Evolutionary conservation across 805 yeast genomes (phyloP), one percentile per base, ranked within the genome.

Genomic region (Spathaspora arborariae): DNA sequence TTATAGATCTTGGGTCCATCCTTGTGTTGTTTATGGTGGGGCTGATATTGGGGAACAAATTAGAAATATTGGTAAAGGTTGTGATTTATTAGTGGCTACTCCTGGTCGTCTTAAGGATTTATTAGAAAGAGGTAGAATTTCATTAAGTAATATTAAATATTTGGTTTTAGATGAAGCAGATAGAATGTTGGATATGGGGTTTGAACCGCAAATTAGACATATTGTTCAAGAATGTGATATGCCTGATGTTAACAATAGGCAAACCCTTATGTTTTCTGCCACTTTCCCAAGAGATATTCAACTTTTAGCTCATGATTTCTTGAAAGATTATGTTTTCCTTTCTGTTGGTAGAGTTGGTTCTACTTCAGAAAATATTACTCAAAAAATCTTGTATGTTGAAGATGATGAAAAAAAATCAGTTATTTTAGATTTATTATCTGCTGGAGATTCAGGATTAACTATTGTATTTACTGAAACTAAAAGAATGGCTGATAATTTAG

Each of bases 111-210:
- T 94, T 67, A 91, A 84, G 64, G 99, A 94, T 74, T 78, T 94
- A 71, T 75, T 94, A 56, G 97, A 91, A 75, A 88, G 97, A 77
- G 97, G 97, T 63, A 78, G 82, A 61, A 88, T 94, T 58, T 90
- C 97, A 39, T 79, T 94, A 64, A 78, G 81, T 55, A 89, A 88
- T 72, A 89, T 92, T 72, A 89, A 87, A 70, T 94, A 88, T 72
- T 81, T 94, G 68, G 97, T 94, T 45, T 80, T 94, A 57, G 99
- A 92, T 74, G 99, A 92, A 80, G 99, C 99, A 64, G 99, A 94
- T 75, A 88, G 99, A 79, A 94, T 94, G 99, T 84, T 94, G 75
- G 99, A 94, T 82, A 94, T 94, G 98, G 99, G 99, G 81, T 94
- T 94, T 76, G 99, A 94, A 78, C 97, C 97, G 56, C 99, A 94